phyloP scores from a whole-genome alignment of 352 stramenopile genomes.

The Globisporangium canariense region DNA sequence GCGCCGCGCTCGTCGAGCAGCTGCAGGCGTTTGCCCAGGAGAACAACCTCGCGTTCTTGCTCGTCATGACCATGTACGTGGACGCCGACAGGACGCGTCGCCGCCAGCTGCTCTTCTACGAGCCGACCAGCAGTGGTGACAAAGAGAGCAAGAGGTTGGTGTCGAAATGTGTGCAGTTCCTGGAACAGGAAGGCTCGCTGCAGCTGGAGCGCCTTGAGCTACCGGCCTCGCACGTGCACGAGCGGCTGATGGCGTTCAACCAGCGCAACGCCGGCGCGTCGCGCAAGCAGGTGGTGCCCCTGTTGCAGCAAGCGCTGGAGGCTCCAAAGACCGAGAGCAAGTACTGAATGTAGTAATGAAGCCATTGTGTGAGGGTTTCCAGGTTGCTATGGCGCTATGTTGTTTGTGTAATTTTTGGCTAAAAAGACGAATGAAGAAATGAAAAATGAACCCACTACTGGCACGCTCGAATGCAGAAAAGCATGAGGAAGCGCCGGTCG shows the following conservation, averaged over 20 bases:
- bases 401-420: constrained; percentile 10
- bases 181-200: constrained; percentile 37
- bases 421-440: constrained; percentile 7
- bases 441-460: constrained; percentile 10
- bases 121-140: constrained; percentile 14
- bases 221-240: constrained; percentile 26
- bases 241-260: constrained; percentile 36
- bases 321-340: constrained; percentile 2
- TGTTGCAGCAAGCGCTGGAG: constrained; percentile 51
- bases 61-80: constrained; percentile 71
- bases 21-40: constrained; percentile 37
- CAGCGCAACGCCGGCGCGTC: constrained; percentile 64
- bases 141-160: constrained; percentile 18
- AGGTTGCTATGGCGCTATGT: constrained; percentile 4
- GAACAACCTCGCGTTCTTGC: constrained; percentile 56
- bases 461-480: constrained; percentile 4
- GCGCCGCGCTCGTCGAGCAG: constrained; percentile 22
- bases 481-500: neutral
- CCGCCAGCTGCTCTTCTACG: constrained; percentile 68
- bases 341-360: neutral
- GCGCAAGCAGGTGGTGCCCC: constrained; percentile 74
- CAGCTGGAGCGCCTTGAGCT: constrained; percentile 37
- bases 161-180: constrained; percentile 33
- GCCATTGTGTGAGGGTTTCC: neutral
- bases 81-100: constrained; percentile 32